Percentiles rank a stretch among this genome's conserved stretches.
Conservation (phyloP, 176 grass and related monocot genomes). For the Ensete ventricosum region DNA sequence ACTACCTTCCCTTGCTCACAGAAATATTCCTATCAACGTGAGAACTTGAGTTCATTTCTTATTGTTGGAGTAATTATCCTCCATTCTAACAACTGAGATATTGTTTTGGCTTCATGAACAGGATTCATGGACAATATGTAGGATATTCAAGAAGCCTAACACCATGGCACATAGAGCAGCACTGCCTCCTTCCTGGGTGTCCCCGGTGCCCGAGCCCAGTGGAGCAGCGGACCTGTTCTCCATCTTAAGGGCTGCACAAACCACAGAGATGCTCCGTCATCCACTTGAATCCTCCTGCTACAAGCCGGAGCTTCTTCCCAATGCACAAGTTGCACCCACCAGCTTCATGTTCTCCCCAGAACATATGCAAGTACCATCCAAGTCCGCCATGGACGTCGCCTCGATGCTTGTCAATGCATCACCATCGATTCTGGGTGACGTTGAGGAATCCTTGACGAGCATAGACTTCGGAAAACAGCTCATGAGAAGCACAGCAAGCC, state of each 20-base stretch:
- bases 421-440: not conserved
- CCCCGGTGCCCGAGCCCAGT: constrained; percentile 34
- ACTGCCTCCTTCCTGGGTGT: constrained; percentile 61
- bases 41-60: constrained; percentile 16
- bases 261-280: constrained; percentile 33
- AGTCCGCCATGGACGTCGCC: constrained; percentile 1
- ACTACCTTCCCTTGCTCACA: constrained; percentile 63
- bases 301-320: constrained; percentile 28
- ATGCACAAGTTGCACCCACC: constrained; percentile 27
- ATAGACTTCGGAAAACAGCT: not conserved
- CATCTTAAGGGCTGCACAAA: constrained; percentile 17
- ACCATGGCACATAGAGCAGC: constrained; percentile 58
- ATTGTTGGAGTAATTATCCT: not conserved
- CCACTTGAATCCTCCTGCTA: constrained; percentile 23
- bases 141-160: constrained; percentile 91
- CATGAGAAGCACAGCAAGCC: constrained; percentile 13
- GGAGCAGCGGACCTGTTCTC: constrained; percentile 29
- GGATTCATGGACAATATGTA: constrained; percentile 91
- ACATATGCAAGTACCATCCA: constrained; percentile 30
- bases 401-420: constrained; percentile 4
- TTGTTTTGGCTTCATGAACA: constrained; percentile 32
- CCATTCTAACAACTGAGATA: not conserved
- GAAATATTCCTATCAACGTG: constrained; percentile 70
- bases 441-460: constrained; percentile 9
- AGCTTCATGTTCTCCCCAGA: constrained; percentile 34